Evolutionary conservation across 1,284 basidiomycete genomes (phyloP), one percentile per base, ranked within the genome.

Genomic region (Moesziomyces aphidis): DNA sequence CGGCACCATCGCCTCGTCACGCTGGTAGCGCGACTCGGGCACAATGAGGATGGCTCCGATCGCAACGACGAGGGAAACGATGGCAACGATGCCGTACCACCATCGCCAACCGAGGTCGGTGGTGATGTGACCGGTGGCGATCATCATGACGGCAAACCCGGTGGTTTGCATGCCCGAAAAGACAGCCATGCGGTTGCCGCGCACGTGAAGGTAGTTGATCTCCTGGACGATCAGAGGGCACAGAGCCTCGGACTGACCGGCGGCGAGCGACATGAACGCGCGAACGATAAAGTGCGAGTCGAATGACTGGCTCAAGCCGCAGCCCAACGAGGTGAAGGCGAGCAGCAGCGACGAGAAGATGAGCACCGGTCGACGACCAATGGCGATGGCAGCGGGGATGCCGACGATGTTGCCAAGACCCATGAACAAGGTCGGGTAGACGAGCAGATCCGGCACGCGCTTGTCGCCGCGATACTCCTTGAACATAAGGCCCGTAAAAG

Each of bases 361-460:
- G 17, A 53, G 51, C 22, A 53, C 51, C 9, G 51, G 51, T 10
- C 51, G 51, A 5, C 51, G 51, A 44, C 51, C 51, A 13, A 53
- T 53, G 7, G 51, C 51, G 26, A 53, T 53, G 26, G 22, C 21
- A 15, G 51, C 51, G 10, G 51, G 51, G 23, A 53, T 44, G 19
- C 39, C 42, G 24, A 53, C 24, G 11, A 53, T 24, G 39, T 53
- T 53, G 22, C 51, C 51, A 5, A 53, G 39, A n/a, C 51, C 51
- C 51, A 53, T 53, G 42, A 53, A 53, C 23, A 53, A 36, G 22
- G 51, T 53, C 23, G 51, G 51, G 42, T 53, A 53, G 21, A 53
- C 42, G 21, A 53, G 51, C 39, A 53, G 39, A 17, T 53, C 24
- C 22, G 51, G 42, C 4, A 44, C 42, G 22, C 51, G 51, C 15